Evolutionary conservation across 2,329 filamentous ascomycete genomes (phyloP), one percentile per base, ranked within the genome.

Genomic region (Penicillium fuscoglaucum): DNA sequence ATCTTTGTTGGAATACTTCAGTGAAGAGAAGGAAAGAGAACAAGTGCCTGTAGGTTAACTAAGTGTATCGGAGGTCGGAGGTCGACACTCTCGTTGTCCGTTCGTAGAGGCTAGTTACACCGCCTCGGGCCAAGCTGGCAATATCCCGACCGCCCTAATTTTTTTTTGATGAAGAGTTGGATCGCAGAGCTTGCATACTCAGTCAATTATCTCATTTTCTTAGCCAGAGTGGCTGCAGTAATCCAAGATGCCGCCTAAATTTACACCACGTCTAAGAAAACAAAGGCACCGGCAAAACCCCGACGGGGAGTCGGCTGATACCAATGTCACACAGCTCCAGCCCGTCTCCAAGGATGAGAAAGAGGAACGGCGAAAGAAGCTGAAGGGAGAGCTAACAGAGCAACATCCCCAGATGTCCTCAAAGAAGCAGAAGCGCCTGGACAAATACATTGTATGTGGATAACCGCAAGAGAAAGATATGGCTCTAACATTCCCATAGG

Each of bases 371-470:
- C 81, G 81, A 64, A 73, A 75, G 47, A 76, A 78, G 56, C 69
- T 88, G 58, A 79, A 80, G 62, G 81, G 82, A 45, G 81, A 87
- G 66, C 66, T 87, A 58, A 78, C 78, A 60, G 76, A 81, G 37
- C 78, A 82, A 48, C 78, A 84, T 62, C 76, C 81, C 4, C 84
- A 83, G 63, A 81, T 87, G 58, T 85, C 82, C 2, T 76, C 79
- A 21, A 89, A 89, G 74, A 89, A 89, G 74, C 81, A 85, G 66
- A 89, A 89, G 76, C 79, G 87, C 54, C 69, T 89, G 61, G 85
- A 89, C 65, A 88, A 89, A 70, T 89, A 89, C 64, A 86, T 89
- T 73, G 83, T 84, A 72, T 35, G 79, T 72, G 55, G 7, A 13
- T 8, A 7, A 37, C 43, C 26, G 7, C 28, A 40, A 33, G 19